Percentiles rank a stretch among this genome's conserved stretches.
Conservation (phyloP, 1,284 basidiomycete genomes). For the Microbotryum lychnidis-dioicae region DNA sequence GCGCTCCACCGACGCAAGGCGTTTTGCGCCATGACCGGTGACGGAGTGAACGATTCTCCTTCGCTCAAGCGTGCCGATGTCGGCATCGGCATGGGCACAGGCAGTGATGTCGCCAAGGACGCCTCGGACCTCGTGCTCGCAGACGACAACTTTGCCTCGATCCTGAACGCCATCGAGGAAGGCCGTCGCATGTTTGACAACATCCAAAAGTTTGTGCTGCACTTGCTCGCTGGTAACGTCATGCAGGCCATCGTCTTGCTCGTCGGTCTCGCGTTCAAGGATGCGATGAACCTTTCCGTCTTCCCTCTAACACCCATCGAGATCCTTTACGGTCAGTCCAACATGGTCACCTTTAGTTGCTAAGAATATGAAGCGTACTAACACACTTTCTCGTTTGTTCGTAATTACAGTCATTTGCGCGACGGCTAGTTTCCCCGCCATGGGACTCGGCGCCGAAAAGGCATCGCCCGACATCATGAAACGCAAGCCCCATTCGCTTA, state of each 20-base stretch:
- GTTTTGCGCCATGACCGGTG: slow-evolving; percentile 37
- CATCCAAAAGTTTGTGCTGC: slow-evolving; percentile 38
- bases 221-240: slow-evolving; percentile 50
- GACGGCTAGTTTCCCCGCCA: slow-evolving; percentile 38
- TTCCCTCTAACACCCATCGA: slow-evolving; percentile 62
- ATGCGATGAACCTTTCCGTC: slow-evolving; percentile 50
- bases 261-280: slow-evolving; percentile 60
- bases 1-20: slow-evolving; percentile 48
- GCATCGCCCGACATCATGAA: slow-evolving; percentile 25
- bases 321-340: slow-evolving; percentile 49
- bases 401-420: slow-evolving; percentile 34
- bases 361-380: neutral
- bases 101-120: slow-evolving; percentile 60
- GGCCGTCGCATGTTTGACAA: slow-evolving; percentile 49
- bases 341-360: slow-evolving; percentile 36
- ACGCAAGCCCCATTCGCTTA: slow-evolving; percentile 24
- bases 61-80: slow-evolving; percentile 53
- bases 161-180: slow-evolving; percentile 58
- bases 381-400: neutral
- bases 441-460: slow-evolving; percentile 37
- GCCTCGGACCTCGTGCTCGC: slow-evolving; percentile 57
- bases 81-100: slow-evolving; percentile 63
- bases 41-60: slow-evolving; percentile 55
- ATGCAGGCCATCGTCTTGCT: slow-evolving; percentile 50
- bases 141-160: slow-evolving; percentile 65